Percentiles rank a stretch among this genome's conserved stretches.
phyloP scores from a whole-genome alignment of 2,329 filamentous ascomycete genomes.

The Coniochaeta sp. region DNA sequence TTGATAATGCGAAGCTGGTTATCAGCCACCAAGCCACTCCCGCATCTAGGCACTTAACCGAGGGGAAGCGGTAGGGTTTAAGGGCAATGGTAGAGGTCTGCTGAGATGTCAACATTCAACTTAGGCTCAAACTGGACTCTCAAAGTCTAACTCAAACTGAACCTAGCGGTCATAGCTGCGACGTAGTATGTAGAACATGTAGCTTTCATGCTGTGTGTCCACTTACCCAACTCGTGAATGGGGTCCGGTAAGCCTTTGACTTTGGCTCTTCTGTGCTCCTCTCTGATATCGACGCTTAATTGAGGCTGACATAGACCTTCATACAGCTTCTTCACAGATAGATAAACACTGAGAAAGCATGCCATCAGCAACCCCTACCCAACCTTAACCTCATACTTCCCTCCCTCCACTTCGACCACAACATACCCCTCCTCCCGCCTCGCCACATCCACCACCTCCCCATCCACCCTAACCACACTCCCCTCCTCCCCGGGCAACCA shows the following conservation, averaged over 20 bases:
- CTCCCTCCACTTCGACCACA: neutral
- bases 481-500: constrained; percentile 12
- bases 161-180: no score
- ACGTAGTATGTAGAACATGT: no score
- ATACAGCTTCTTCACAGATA: no score
- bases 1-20: neutral
- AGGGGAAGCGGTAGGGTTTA: neutral
- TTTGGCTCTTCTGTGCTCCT: no score
- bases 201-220: no score
- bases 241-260: no score
- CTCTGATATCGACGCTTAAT: no score
- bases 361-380: neutral
- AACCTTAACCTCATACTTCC: neutral
- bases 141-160: no score
- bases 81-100: neutral
- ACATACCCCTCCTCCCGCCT: neutral
- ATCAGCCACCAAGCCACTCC: neutral
- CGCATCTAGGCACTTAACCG: neutral
- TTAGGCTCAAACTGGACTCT: no score
- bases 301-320: no score
- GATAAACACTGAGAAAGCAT: no score
- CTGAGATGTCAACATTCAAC: neutral
- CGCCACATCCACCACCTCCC: constrained; percentile 7
- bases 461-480: constrained; percentile 12
- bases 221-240: no score